Percentiles rank a stretch among this genome's conserved stretches.
Evolutionary conservation across 2,329 filamentous ascomycete genomes (phyloP).

Genomic region (Dryadomyces quercivorus): DNA sequence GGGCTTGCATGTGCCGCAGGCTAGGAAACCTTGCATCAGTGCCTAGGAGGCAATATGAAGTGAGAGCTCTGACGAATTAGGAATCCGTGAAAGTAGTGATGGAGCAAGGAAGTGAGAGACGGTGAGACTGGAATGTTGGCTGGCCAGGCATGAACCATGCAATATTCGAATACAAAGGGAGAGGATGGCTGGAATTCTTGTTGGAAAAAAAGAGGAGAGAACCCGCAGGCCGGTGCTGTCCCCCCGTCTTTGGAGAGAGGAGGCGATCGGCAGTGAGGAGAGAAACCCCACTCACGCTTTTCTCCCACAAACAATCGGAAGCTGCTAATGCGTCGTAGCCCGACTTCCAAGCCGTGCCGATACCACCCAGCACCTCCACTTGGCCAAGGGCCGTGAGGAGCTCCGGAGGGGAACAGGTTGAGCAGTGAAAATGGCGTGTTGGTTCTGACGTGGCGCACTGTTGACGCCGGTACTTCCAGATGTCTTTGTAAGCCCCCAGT

Average conservation of each 20-base stretch:
- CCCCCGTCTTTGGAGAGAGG: neutral
- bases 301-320: neutral
- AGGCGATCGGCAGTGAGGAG: neutral
- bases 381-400: neutral
- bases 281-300: neutral
- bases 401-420: too few relatives aligned
- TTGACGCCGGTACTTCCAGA: too few relatives aligned
- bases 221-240: neutral
- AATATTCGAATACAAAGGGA: neutral
- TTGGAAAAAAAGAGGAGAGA: neutral
- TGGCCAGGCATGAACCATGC: too few relatives aligned
- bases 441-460: neutral
- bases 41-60: neutral
- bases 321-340: neutral
- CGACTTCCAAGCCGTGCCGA: neutral
- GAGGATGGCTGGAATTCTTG: neutral
- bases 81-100: neutral
- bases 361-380: neutral
- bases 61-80: too few relatives aligned
- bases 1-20: neutral
- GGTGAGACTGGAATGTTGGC: neutral
- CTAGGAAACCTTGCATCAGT: neutral
- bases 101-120: neutral
- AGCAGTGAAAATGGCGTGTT: too few relatives aligned
- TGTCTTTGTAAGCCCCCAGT: neutral